A percentile compares a stretch with the other conserved stretches of the same genome.
Conservation (phyloP, 495 filamentous ascomycete species). For the Glonium stellatum region DNA sequence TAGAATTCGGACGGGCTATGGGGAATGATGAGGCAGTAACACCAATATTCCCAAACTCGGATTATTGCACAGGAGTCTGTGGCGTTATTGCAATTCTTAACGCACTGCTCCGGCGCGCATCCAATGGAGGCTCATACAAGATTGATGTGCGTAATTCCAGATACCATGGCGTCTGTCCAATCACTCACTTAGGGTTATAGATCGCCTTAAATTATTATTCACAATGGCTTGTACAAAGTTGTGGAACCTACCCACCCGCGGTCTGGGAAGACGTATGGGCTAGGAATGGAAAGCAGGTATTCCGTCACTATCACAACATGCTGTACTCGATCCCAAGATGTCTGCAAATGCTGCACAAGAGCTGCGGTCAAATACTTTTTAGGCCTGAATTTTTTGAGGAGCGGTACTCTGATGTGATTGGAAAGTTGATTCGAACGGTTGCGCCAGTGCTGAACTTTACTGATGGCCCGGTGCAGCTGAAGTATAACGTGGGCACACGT, state of each 20-base stretch:
- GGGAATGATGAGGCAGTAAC: conserved; percentile 37
- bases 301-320: conserved; percentile 33
- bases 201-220: conserved; percentile 36
- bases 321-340: conserved; percentile 26
- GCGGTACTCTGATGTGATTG: conserved; percentile 23
- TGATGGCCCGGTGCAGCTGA: conserved; percentile 26
- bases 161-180: not conserved
- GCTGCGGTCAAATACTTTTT: conserved; percentile 22
- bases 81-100: conserved; percentile 28
- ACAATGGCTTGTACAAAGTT: conserved; percentile 35
- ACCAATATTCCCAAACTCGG: conserved; percentile 36
- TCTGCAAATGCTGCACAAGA: conserved; percentile 27
- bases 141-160: conserved; percentile 29
- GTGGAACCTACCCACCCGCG: conserved; percentile 27
- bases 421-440: conserved; percentile 20
- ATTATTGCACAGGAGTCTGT: conserved; percentile 34
- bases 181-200: conserved; percentile 8
- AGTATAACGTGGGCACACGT: conserved; percentile 34
- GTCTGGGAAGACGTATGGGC: conserved; percentile 34
- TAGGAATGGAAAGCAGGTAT: conserved; percentile 30
- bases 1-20: conserved; percentile 34
- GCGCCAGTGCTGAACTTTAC: conserved; percentile 31
- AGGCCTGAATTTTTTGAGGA: conserved; percentile 33
- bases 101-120: conserved; percentile 28
- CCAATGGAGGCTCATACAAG: conserved; percentile 32